Base-by-base conservation (phyloP, 2,329 filamentous ascomycete species). In the Penicillium expansum region DNA sequence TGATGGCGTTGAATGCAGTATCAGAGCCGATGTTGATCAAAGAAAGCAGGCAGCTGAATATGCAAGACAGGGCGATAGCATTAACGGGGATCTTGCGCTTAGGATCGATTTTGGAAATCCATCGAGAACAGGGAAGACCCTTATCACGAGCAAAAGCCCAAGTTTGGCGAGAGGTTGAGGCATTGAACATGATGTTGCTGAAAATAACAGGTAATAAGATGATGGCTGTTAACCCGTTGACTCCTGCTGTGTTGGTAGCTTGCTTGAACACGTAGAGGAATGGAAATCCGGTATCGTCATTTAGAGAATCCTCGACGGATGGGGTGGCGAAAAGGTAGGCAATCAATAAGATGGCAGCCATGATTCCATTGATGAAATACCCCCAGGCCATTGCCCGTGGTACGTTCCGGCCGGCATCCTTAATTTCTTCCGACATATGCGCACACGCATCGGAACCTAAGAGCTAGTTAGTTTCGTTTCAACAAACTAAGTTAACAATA, bases 21-120 rank as follows among this genome's bases (percentile, higher is more conserved):
- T 73, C 62, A 13, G 78, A 81, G 16, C 79, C 80, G 43, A 83
- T 78, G 62, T 82, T 82, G 68, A 83, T 82, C 13, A 81, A 67
- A 4, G 76, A 74, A 16, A 82, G 68, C 2, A 78, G 66, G 1
- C 67, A 62, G 39, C 65, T 71, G 60, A 75, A 64, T 3, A 62
- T 29, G 43, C 69, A 67, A 7, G 71, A 71, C 2, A 72, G 41
- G 10, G 55, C 55, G 14, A 76, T 70, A 0, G 79, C 70, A 49
- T 76, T 77, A 3, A 76, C 64, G 0, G 79, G 80, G 27, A 81
- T 74, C 38, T 77, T 69, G 49, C 69, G 71, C 43, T 65, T 67
- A 2, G 62, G 55, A 37, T 77, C 68, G 38, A 77, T 67, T 57
- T 72, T 56, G 11, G 72, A 69, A 18, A 80, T 73, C 63, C 72